Evolutionary conservation across 2,329 filamentous ascomycete genomes (phyloP).

Genomic region (Trichocomaceae sp.): DNA sequence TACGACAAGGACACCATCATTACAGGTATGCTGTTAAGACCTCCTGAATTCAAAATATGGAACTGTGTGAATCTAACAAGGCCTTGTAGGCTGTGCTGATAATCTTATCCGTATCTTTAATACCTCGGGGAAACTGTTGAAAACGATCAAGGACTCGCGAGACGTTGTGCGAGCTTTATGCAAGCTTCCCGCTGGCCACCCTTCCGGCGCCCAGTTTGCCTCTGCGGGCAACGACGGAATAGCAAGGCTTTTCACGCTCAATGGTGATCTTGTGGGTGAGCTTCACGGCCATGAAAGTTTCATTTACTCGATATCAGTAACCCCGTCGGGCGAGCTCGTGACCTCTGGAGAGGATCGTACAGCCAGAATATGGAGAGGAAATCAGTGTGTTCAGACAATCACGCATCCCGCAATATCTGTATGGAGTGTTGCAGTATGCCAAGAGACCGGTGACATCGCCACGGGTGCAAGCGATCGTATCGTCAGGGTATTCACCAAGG

Average conservation of each 20-base stretch:
- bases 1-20: conserved; percentile 74
- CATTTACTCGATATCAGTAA: conserved; percentile 73
- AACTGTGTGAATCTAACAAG: neutral
- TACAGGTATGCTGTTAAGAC: conserved; percentile 48
- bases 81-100: conserved; percentile 66
- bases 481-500: conserved; percentile 76
- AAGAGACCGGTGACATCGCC: conserved; percentile 83
- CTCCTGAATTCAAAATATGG: neutral
- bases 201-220: conserved; percentile 83
- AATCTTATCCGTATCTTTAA: conserved; percentile 80
- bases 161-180: conserved; percentile 87
- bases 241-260: conserved; percentile 78
- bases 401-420: conserved; percentile 96
- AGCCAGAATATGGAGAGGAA: conserved; percentile 76
- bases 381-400: conserved; percentile 84
- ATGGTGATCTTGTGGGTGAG: conserved; percentile 68
- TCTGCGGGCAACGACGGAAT: conserved; percentile 90
- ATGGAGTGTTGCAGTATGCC: conserved; percentile 81
- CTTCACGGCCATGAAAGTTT: conserved; percentile 88
- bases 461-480: conserved; percentile 84
- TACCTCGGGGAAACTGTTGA: conserved; percentile 55
- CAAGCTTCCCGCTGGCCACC: conserved; percentile 66
- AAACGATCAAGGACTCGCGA: conserved; percentile 61
- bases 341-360: conserved; percentile 95
- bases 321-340: conserved; percentile 80